Conservation (phyloP, 208 protist genomes). For the Trypanosoma mega region DNA sequence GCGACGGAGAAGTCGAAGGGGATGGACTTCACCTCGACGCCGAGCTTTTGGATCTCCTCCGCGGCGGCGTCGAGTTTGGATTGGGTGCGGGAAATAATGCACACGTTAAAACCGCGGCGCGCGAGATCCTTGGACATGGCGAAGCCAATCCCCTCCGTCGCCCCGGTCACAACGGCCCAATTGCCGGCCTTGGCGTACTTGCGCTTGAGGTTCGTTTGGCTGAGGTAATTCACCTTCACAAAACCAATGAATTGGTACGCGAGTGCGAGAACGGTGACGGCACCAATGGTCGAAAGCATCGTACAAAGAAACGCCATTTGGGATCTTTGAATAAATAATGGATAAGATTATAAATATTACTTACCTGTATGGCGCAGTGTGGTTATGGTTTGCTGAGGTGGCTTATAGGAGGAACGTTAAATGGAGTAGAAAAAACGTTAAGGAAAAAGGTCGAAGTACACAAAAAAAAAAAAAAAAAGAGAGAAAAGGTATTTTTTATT, state of each 20-base stretch:
- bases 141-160: constrained; percentile 93
- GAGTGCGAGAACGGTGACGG: constrained; percentile 27
- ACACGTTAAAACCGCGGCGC: constrained; percentile 90
- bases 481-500: background rate
- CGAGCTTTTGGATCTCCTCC: constrained; percentile 55
- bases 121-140: constrained; percentile 90
- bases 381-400: background rate
- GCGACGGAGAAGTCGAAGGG: constrained; percentile 81
- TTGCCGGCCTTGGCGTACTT: constrained; percentile 70
- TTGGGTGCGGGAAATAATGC: constrained; percentile 86
- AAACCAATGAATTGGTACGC: constrained; percentile 52
- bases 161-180: constrained; percentile 93
- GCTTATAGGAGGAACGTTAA: background rate
- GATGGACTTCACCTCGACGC: constrained; percentile 76
- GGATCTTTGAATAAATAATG: no score
- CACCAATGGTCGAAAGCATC: constrained; percentile 40
- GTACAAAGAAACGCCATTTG: constrained; percentile 18
- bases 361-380: background rate
- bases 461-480: constrained; percentile 5
- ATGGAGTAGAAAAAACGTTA: constrained; percentile 5
- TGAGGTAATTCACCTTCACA: constrained; percentile 50
- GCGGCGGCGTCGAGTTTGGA: constrained; percentile 84
- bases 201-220: constrained; percentile 56
- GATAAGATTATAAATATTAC: no score
- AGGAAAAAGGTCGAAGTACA: background rate